Evolutionary conservation across 345 rosid species (phyloP), one percentile per base, ranked within the genome.

Genomic region (Crucihimalaya himalaica): DNA sequence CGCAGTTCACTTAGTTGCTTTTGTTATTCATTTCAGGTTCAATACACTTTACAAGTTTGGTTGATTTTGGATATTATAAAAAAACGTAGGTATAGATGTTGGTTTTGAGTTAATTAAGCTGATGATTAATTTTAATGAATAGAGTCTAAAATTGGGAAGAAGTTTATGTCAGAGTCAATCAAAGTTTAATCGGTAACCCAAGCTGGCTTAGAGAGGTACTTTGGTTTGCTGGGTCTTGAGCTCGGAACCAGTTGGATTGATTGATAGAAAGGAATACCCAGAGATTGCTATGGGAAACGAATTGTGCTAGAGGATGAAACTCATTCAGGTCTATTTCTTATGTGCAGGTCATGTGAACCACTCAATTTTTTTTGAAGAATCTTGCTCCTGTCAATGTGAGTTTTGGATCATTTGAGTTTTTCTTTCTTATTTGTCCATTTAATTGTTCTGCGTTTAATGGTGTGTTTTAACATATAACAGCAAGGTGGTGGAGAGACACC

Each of bases 401-500:
- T 70, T 72, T 40, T 52, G 23, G n/a, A n/a, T 45, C 25, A 4
- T 10, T 12, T 8, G 29, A 50, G 47, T 29, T 55, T 64, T 1
- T 54, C 14, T 28, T 4, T 32, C 5, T 52, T 11, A 50, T 39
- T 46, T 2, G 20, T 21, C 8, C 4, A 1, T 14, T 14, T 53
- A 5, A 2, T 66, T 70, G 31, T 19, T 72, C 57, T 27, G 77
- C 16, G 55, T 9, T 45, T 40, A 16, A 65, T 70, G 7, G 67
- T 31, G 23, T 71, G 19, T 31, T 37, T 57, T 28, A 0, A 64
- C 37, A 8, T 45, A 39, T 83, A 64, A 60, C 83, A 95, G 97
- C 83, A 85, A 86, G 97, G 97, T 63, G 99, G 99, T 35, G 99
- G 99, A 60, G 97, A 88, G 62, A 89, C 92, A 71, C 97, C 99